Base-by-base conservation (phyloP, 2,329 filamentous ascomycete species). In the Nigrograna mackinnonii region DNA sequence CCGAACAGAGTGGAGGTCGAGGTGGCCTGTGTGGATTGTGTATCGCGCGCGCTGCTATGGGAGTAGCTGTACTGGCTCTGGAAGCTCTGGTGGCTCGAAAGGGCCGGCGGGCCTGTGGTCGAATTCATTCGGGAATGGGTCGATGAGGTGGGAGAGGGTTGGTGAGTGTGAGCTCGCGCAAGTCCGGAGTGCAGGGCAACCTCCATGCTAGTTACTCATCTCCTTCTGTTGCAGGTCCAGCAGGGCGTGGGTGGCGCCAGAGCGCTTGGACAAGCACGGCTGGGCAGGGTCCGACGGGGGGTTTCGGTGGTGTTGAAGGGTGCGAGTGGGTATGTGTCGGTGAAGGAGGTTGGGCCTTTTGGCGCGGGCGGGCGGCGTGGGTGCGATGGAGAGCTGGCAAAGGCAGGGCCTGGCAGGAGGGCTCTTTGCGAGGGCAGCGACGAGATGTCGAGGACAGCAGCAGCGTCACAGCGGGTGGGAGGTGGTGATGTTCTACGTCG, bases 21-120 rank as follows among this genome's bases (percentile, higher is more conserved):
- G 32, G 74, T 77, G 50, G 66, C 70, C 49, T 71, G 67, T 52
- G 74, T 75, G 54, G 71, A 71, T 56, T 74, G 71, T 52, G 73
- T 76, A 58, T 72, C 69, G 54, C 74, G 69, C 40, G 60, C 64
- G 51, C 67, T 74, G 46, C 64, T 67, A 53, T 74, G 70, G 37
- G 72, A 75, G 57, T 70, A 73, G 55, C 69, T 74, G 66, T 73
- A 71, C 52, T 71, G 69, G 60, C 69, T 70, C 52, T 74, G 71
- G 62, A 69, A 73, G 61, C 61, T 70, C 62, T 75, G 70, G 62
- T 69, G 66, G 57, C 62, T 68, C 55, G 70, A 67, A 55, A 74
- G 66, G 53, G 68, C 60, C 34, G 66, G 60, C 33, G 63, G 61
- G 50, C 58, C 62, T 57, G 51, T 49, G 54, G 46, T 60, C 42